A percentile compares a stretch with the other conserved stretches of the same genome.
phyloP scores from a whole-genome alignment of 495 filamentous ascomycete species.

The Podospora conica region DNA sequence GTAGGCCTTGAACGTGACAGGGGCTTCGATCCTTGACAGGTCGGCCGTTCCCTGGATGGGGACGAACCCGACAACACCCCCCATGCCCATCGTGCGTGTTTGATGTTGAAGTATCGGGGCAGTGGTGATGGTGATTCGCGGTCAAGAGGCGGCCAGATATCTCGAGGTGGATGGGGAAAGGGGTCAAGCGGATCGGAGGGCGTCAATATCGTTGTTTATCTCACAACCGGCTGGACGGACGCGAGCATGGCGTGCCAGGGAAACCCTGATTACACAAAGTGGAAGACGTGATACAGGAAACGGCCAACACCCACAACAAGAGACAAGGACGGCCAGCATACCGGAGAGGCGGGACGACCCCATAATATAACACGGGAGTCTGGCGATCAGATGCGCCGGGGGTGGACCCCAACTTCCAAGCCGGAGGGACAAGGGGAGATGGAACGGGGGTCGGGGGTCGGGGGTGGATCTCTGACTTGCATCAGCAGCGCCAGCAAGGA shows the following conservation, averaged over 20 bases:
- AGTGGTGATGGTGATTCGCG: neutral
- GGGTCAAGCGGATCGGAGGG: neutral
- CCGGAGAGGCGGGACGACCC: neutral
- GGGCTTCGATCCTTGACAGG: slow-evolving; percentile 53
- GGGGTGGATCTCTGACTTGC: neutral
- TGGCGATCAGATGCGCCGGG: neutral
- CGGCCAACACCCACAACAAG: neutral
- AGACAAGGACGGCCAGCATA: neutral
- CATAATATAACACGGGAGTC: neutral
- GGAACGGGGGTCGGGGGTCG: neutral
- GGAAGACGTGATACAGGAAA: neutral
- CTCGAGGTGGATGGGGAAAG: neutral
- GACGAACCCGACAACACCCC: slow-evolving; percentile 17
- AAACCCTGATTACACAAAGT: neutral
- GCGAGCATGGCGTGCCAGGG: neutral
- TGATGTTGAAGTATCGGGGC: neutral
- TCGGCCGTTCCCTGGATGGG: slow-evolving; percentile 35
- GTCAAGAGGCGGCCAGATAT: neutral
- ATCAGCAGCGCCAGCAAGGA: neutral
- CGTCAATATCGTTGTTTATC: neutral
- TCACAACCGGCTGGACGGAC: neutral
- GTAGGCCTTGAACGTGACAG: slow-evolving; percentile 59
- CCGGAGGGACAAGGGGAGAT: neutral
- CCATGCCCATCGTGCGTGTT: slow-evolving; percentile 17
- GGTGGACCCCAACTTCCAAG: no score